Evolutionary conservation across 805 yeast genomes (phyloP).

Genomic region (Tetrapisispora taiwanensis): DNA sequence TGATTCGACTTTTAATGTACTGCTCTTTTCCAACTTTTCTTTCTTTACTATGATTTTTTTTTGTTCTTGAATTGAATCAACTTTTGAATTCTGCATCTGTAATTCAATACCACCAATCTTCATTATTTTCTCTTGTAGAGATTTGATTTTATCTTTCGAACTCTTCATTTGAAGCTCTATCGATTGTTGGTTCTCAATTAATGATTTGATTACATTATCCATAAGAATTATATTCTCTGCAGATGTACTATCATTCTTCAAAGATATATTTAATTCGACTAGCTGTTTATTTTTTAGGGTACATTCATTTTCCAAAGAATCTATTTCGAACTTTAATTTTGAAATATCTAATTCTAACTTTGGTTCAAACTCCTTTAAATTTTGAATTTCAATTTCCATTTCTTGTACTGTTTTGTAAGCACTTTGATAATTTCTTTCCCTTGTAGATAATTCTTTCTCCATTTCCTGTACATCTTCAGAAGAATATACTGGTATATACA

Average conservation of each 20-base stretch:
- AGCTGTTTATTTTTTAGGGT: slow-evolving; percentile 37
- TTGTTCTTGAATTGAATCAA: slow-evolving; percentile 61
- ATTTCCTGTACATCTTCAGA: slow-evolving; percentile 48
- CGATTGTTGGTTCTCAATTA: slow-evolving; percentile 33
- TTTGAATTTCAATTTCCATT: slow-evolving; percentile 50
- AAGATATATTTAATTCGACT: slow-evolving; percentile 27
- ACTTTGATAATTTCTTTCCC: slow-evolving; percentile 44
- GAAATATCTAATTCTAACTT: slow-evolving; percentile 54
- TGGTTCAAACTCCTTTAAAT: slow-evolving; percentile 57
- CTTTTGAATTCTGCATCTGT: slow-evolving; percentile 69
- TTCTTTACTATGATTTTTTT: slow-evolving; percentile 50
- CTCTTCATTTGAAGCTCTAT: slow-evolving; percentile 44
- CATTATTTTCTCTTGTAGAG: slow-evolving; percentile 68
- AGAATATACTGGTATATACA: slow-evolving; percentile 31
- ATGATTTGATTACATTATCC: slow-evolving; percentile 18
- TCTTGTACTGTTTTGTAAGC: slow-evolving; percentile 43
- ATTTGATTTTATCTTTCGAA: slow-evolving; percentile 45
- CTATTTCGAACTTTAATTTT: slow-evolving; percentile 52
- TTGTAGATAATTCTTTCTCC: slow-evolving; percentile 39
- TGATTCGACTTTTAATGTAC: slow-evolving; percentile 51
- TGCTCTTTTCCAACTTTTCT: slow-evolving; percentile 45
- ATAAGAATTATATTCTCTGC: slow-evolving; percentile 19
- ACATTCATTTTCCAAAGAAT: slow-evolving; percentile 46
- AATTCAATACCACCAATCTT: slow-evolving; percentile 84
- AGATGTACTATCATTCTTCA: slow-evolving; percentile 15